Evolutionary conservation across 768 basidiomycete genomes (phyloP), one percentile per base, ranked within the genome.

Genomic region (Rhizopogon vulgaris): DNA sequence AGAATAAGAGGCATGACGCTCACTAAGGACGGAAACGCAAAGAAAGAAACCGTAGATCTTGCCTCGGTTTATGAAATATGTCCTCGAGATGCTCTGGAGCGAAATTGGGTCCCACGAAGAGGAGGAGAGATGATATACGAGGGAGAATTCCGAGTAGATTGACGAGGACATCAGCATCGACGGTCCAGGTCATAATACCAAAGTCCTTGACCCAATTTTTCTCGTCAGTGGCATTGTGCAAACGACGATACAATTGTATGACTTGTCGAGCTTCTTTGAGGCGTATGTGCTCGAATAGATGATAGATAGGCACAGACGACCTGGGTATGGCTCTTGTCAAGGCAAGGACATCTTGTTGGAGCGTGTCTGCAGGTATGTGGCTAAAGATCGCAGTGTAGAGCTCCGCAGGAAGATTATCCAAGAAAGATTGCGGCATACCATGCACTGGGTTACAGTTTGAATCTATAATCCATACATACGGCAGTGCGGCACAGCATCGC

Each of bases 11-110:
- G 12, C 5, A 11, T 27, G 1, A 24, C 14, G 69, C 86, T 69
- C 63, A 89, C 85, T 94, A 94, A 3, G 93, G 92, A 51, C 85
- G 77, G 68, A 95, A 94, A 54, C 86, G 71, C 48, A 95, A 62
- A 4, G 81, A 77, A 14, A 94, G 69, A 56, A 72, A 72, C 36
- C 67, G 57, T 56, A 95, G 58, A 0, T 56, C 60, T 11, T 65
- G 60, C 48, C 78, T 70, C 4, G 83, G 80, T 27, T 71, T 67
- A 51, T 72, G 63, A 53, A 86, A 74, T 32, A 93, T 73, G 47
- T 85, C 84, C 55, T 85, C 83, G 47, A 94, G 64, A 66, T 92
- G 87, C 57, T 94, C 90, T 2, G 92, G 92, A 0, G 82, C 65
- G 63, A 92, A 92, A 38, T 66, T 75, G 0, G 90, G 83, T 0